Evolutionary conservation across 2,329 filamentous ascomycete genomes (phyloP), one percentile per base, ranked within the genome.

Genomic region (Stemphylium lycopersici): DNA sequence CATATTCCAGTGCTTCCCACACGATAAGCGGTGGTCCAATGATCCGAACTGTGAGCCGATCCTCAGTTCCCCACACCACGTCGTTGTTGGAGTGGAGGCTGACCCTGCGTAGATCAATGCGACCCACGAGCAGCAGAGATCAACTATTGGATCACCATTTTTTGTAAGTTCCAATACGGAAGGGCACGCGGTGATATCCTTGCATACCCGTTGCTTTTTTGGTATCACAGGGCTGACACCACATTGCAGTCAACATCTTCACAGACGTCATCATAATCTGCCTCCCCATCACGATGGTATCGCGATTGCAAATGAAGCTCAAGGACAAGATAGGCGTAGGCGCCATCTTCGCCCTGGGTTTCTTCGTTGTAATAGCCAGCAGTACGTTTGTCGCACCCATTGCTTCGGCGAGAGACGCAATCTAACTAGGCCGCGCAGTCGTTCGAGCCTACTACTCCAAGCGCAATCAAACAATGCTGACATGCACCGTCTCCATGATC

Each of bases 1-100:
- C 38, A 61, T 77, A 11, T 77, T 77, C 48, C 72, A 77, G 43
- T 77, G 75, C 47, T 77, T 63, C 34, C 75, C 75, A 0, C 67
- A 77, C 64, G 18, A 62, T 41, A 66, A 63, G 46, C 60, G 62
- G 18, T 70, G 67, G 67, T 64, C 60, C 1, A 50, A 16, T 7
- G 54, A 69, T 39, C 67, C 61, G 7, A 41, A 52, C 31, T 60
- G 62, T 59, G 46, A 58, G 63, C 40, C 41, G 26, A 29, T 18
- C 40, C 40, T 36, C 24, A 20, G n/a, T 36, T 29, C n/a, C 32
- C 42, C 24, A 22, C 37, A 13, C 12, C 18, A 15, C 37, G 24
- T 45, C n/a, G 11, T 39, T 15, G 6, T 18, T 16, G 29, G 29
- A 26, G 18, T n/a, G 45, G 24, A 47, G 20, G 13, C 49, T 66